Evolutionary conservation across 1,139 yeast species (phyloP), one percentile per base, ranked within the genome.

Genomic region (Yamadazyma trypodendri): DNA sequence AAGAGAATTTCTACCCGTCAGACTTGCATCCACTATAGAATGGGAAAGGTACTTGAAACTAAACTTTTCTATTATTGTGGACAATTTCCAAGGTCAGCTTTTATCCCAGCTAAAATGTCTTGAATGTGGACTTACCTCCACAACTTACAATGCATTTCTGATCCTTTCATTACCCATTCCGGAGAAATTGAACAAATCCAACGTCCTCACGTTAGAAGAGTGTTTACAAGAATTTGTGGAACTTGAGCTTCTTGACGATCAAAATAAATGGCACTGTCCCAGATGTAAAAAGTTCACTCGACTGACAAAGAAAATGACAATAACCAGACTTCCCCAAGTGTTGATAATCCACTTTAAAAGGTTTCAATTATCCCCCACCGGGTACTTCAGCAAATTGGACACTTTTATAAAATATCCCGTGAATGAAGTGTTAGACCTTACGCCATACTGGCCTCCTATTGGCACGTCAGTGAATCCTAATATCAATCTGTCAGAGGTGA

Each of bases 251-350:
- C 68, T 92, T 38, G 95, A 84, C 44, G 88, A 83, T 12, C 82
- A 85, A 40, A 88, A 90, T 55, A 81, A 88, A 44, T 90, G 97
- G 97, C 75, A 77, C 43, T 92, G 98, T 60, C 89, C 97, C 2
- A 63, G 68, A 16, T 92, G 98, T 61, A 81, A 82, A 49, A 67
- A 67, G 48, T 77, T 75, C 42, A 79, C 87, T 18, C 75, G 72
- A 39, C 81, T 89, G 48, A 72, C 86, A 4, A 86, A 86, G 56
- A 78, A 77, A 40, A 70, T 87, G 36, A 71, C 78, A 1, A 81
- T 84, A 13, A 79, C 94, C 1, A 70, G 94, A 40, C 62, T 86
- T 28, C 96, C 96, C 1, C 76, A 76, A 40, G 76, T 84, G 18
- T 64, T 87, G 34, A 81, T 87, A 18, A 71, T 87, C 36, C 92